phyloP scores from a whole-genome alignment of 2,329 filamentous ascomycete species.

The Myriosclerotinia scirpicola region DNA sequence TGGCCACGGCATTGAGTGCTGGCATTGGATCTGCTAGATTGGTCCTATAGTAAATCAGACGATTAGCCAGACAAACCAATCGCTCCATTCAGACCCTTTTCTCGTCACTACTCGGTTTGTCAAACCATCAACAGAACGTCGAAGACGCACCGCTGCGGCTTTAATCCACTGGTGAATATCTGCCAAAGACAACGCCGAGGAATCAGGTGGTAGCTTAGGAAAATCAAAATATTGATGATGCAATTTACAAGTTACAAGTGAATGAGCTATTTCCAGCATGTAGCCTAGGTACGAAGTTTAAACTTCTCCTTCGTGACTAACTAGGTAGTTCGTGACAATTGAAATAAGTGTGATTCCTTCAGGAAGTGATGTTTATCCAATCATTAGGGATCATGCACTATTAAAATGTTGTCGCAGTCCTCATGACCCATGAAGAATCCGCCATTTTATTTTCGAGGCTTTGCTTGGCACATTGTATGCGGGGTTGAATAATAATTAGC shows the following conservation, averaged over 20 bases:
- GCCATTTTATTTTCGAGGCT: slow-evolving; percentile 7
- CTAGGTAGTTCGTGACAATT: neutral
- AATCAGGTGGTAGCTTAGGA: neutral
- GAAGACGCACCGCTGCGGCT: slow-evolving; percentile 16
- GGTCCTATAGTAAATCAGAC: neutral
- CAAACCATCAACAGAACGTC: neutral
- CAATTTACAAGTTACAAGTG: neutral
- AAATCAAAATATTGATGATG: neutral
- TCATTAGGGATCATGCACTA: neutral
- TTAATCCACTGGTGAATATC: slow-evolving; percentile 8
- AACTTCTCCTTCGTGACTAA: neutral
- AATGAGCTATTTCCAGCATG: neutral
- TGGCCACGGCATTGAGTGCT: neutral
- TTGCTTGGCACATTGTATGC: slow-evolving; percentile 14
- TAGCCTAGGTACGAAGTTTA: neutral
- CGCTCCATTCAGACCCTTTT: neutral
- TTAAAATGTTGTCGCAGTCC: neutral
- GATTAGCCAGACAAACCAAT: neutral
- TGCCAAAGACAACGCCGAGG: neutral
- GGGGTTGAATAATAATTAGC: slow-evolving; percentile 4
- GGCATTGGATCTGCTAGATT: neutral
- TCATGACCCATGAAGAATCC: slow-evolving; percentile 17
- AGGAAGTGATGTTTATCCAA: neutral
- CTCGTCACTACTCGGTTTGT: neutral
- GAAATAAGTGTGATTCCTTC: neutral